phyloP scores from a whole-genome alignment of 2,329 filamentous ascomycete genomes.

The Chaetomium strumarium region DNA sequence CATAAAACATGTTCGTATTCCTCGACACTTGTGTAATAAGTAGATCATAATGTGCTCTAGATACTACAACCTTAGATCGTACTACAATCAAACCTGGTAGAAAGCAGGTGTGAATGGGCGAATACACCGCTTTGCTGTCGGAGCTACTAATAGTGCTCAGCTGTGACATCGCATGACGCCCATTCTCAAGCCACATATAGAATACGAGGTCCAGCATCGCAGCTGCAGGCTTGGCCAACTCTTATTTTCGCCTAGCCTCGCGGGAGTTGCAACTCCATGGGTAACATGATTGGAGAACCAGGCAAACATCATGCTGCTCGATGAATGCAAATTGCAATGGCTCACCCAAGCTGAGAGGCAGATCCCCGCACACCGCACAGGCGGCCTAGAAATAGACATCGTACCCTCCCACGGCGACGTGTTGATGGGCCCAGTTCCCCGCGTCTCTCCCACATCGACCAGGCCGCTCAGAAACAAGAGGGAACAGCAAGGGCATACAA shows the following conservation, averaged over 20 bases:
- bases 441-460: background rate
- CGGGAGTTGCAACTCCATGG: background rate
- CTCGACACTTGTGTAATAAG: too few relatives aligned
- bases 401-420: background rate
- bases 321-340: background rate
- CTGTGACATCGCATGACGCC: background rate
- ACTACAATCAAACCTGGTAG: too few relatives aligned
- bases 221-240: slow-evolving; percentile 8
- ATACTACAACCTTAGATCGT: too few relatives aligned
- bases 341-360: background rate
- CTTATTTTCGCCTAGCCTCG: background rate
- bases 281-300: slow-evolving; percentile 5
- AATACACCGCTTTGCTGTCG: too few relatives aligned
- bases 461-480: background rate
- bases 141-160: too few relatives aligned
- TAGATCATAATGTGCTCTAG: too few relatives aligned
- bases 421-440: background rate
- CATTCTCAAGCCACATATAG: background rate
- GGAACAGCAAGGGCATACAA: background rate
- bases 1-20: too few relatives aligned
- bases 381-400: background rate
- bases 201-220: slow-evolving; percentile 6
- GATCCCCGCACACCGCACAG: background rate
- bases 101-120: too few relatives aligned
- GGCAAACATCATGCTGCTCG: background rate